Base-by-base conservation (phyloP, 495 filamentous ascomycete species). In the Aspergillus egyptiacus region DNA sequence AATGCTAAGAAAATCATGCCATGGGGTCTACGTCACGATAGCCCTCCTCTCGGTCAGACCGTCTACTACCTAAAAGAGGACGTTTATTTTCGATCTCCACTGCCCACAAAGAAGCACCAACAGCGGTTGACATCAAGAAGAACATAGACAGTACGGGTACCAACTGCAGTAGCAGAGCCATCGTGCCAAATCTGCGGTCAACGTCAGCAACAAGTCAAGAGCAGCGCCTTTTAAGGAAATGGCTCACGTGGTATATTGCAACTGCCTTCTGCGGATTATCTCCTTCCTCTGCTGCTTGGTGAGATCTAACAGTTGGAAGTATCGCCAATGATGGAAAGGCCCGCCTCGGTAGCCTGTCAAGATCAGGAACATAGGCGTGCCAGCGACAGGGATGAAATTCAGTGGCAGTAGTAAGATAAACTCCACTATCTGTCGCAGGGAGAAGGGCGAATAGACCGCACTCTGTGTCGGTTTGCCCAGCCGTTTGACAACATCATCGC, bases 391-490 rank as follows among this genome's bases (percentile, higher is more conserved):
- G 6, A 86, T 75, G 36, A 86, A 77, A 55, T 82, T 85, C 24
- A 86, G 68, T 19, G 82, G 82, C 10, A 86, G 69, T 20, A 84
- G 74, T 32, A 87, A 61, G n/a, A 89, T 62, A 48, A 91, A 83
- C 64, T 91, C 86, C 45, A 83, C 53, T 45, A 89, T 89, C 58
- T 91, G 85, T n/a, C 80, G 76, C 11, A 86, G 54, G 46, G 84
- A 88, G 52, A 86, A 85, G 1, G 82, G 82, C 4, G 78, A 72
- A 57, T 84, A 86, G 22, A 80, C 67, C 2, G 80, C 77, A 34
- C 72, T 73, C 28, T 63, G 70, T 3, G 71, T 77, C 6, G 80
- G 79, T 44, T 76, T 80, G 22, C 81, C 82, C 3, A 86, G 75
- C 20, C 74, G 67, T 47, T 71, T 67, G 9, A 77, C 70, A 6